These are phyloP conservation scores for Candida nitratophila DNA, from an alignment of 805 yeast genomes.

Conservation along the genomic window DNA sequence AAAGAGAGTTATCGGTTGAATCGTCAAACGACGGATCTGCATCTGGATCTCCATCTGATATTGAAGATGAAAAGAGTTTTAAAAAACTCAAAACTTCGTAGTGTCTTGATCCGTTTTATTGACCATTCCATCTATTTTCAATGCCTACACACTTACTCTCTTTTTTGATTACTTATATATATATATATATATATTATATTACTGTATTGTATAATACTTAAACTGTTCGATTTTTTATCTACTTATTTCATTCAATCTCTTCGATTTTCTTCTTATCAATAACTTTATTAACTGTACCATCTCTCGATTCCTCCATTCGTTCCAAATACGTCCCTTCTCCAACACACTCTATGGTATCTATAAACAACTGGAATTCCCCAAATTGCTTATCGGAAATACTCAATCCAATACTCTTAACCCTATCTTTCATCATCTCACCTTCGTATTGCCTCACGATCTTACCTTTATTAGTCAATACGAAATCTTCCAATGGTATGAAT, in stretches of 20 bases:
- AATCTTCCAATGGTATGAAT: constrained; percentile 64
- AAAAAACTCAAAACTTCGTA: constrained; percentile 1
- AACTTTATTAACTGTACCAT: constrained; percentile 2
- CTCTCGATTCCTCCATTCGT: constrained; percentile 31
- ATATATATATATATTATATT: too few relatives aligned
- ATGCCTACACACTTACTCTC: too few relatives aligned
- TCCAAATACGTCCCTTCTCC: constrained; percentile 45
- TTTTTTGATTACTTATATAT: too few relatives aligned
- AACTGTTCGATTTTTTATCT: background rate
- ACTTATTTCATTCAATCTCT: background rate
- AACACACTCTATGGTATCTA: constrained; percentile 69
- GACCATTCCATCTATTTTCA: too few relatives aligned
- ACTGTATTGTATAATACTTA: too few relatives aligned
- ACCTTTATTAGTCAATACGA: constrained; percentile 84
- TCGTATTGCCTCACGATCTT: constrained; percentile 43
- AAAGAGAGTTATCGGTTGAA: too few relatives aligned
- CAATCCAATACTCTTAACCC: constrained; percentile 66
- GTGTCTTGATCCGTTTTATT: too few relatives aligned
- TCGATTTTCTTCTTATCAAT: background rate
- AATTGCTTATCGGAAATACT: constrained; percentile 72
- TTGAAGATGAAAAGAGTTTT: background rate
- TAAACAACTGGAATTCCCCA: constrained; percentile 64
- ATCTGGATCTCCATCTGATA: background rate
- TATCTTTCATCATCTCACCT: constrained; percentile 50
- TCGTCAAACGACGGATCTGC: background rate